Evolutionary conservation across 306 rosid genomes (phyloP).

Genomic region (Spatholobus suberectus): DNA sequence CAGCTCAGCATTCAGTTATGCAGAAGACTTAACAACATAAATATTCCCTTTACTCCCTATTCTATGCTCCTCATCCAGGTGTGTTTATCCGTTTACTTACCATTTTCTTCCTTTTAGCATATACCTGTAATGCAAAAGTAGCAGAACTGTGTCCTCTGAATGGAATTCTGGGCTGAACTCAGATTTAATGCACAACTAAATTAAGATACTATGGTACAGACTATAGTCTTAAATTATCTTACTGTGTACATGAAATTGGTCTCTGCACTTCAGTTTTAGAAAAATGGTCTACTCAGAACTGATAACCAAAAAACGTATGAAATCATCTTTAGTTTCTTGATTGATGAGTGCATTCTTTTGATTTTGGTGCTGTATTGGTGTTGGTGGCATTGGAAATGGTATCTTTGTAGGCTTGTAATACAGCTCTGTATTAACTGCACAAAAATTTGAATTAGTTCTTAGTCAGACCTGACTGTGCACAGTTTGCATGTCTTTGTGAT

Average conservation of each 20-base stretch:
- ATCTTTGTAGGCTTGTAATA: background rate
- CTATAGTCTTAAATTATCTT: background rate
- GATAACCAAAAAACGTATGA: background rate
- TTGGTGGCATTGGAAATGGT: background rate
- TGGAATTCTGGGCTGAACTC: conserved; percentile 4
- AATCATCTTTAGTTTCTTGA: background rate
- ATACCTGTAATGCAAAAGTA: background rate
- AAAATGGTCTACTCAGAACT: background rate
- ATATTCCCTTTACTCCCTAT: background rate
- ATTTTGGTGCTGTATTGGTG: background rate
- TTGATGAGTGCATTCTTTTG: background rate
- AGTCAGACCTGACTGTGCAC: conserved; percentile 2
- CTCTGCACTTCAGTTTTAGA: background rate
- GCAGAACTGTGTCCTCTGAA: conserved; percentile 1
- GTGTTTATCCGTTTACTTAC: background rate
- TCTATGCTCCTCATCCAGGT: background rate
- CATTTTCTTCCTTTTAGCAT: background rate
- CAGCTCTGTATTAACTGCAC: background rate
- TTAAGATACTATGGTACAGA: background rate
- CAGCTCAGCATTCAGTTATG: background rate
- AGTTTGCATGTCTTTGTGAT: background rate
- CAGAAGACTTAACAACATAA: background rate
- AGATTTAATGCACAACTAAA: background rate
- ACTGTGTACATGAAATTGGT: background rate
- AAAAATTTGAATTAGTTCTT: background rate